phyloP scores from a whole-genome alignment of 305 asterid species.

The Ajuga reptans region DNA sequence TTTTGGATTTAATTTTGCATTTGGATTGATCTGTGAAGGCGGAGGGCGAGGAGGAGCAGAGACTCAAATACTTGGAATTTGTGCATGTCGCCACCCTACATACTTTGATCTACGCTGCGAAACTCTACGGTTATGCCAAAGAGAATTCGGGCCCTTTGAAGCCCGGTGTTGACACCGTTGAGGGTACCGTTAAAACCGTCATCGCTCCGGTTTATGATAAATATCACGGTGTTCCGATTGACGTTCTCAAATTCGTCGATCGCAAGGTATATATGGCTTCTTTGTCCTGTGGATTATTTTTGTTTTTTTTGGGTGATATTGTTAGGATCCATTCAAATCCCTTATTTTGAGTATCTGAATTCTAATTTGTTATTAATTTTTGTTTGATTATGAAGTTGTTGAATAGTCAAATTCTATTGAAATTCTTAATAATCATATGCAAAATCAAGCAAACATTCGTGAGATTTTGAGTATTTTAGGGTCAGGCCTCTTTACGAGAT shows the following conservation, averaged over 20 bases:
- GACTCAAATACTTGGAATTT: conserved; percentile 63
- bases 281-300: neutral
- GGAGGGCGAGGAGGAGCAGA: conserved; percentile 50
- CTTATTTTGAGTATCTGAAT: too few relatives aligned
- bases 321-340: too few relatives aligned
- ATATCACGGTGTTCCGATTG: conserved; percentile 47
- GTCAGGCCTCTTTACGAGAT: too few relatives aligned
- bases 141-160: conserved; percentile 81
- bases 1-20: neutral
- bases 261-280: conserved; percentile 47
- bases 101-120: conserved; percentile 49
- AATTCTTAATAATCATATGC: too few relatives aligned
- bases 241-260: conserved; percentile 67
- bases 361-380: too few relatives aligned
- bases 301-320: neutral
- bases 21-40: conserved; percentile 22
- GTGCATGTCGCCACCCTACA: conserved; percentile 56
- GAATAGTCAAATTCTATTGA: too few relatives aligned
- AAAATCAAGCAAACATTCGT: neutral
- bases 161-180: conserved; percentile 69
- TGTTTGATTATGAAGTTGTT: too few relatives aligned
- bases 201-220: conserved; percentile 71
- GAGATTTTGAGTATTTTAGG: neutral
- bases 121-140: conserved; percentile 63
- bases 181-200: conserved; percentile 72